phyloP scores from a whole-genome alignment of 2,329 filamentous ascomycete genomes.

The Colletotrichum neosansevieriae region DNA sequence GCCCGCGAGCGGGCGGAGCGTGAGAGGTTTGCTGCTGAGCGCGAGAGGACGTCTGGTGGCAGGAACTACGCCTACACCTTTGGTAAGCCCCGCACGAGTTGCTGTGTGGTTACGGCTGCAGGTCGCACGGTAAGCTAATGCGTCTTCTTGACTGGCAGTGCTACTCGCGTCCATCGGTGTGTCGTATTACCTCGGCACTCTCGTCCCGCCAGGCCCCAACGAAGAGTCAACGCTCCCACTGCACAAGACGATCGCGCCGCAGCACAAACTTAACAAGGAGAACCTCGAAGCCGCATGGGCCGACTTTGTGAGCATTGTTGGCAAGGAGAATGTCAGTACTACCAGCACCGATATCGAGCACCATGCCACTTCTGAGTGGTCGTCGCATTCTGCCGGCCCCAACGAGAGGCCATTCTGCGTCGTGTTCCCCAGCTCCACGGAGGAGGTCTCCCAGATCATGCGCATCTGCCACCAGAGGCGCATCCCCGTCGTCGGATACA shows the following conservation, averaged over 20 bases:
- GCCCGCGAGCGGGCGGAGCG: slow-evolving; percentile 66
- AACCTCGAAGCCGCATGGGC: slow-evolving; percentile 78
- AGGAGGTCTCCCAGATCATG: slow-evolving; percentile 88
- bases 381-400: slow-evolving; percentile 64
- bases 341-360: slow-evolving; percentile 64
- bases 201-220: slow-evolving; percentile 63
- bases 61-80: slow-evolving; percentile 67
- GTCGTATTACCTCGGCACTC: slow-evolving; percentile 71
- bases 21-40: slow-evolving; percentile 59
- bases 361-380: slow-evolving; percentile 74
- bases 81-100: slow-evolving; percentile 53
- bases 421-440: slow-evolving; percentile 81
- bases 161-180: slow-evolving; percentile 63
- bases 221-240: slow-evolving; percentile 71
- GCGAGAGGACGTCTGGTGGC: slow-evolving; percentile 51
- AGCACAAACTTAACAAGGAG: slow-evolving; percentile 69
- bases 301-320: slow-evolving; percentile 75
- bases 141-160: slow-evolving; percentile 51
- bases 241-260: slow-evolving; percentile 60
- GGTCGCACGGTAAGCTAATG: slow-evolving; percentile 21
- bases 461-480: slow-evolving; percentile 84
- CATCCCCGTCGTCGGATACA: slow-evolving; percentile 89
- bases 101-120: background rate
- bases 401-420: slow-evolving; percentile 74
- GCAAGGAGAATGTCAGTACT: slow-evolving; percentile 74